Evolutionary conservation across 306 rosid species (phyloP), one percentile per base, ranked within the genome.

Genomic region (Vicia sativa): DNA sequence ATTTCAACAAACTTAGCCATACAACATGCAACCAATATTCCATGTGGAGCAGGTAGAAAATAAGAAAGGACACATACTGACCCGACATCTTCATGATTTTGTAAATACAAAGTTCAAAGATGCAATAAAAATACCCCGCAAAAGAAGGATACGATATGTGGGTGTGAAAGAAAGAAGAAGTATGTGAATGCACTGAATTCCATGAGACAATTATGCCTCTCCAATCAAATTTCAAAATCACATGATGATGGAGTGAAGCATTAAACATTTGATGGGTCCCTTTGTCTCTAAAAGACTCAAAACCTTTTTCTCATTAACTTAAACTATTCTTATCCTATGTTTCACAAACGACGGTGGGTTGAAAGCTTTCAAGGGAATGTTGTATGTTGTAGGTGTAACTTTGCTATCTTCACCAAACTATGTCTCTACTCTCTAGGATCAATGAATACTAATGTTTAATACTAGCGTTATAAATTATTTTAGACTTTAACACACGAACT

Each of bases 221-320:
- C 70, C 62, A 65, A 85, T 80, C 81, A 79, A 80, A 79, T 85
- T 82, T 83, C 77, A 80, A 85, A 81, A 82, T 83, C 62, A 70
- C 71, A 88, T 88, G 82, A 88, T 88, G 86, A 53, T 79, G 59
- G 88, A 80, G 85, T 79, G 85, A 80, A 79, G 82, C 88, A 86
- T 70, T 80, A 75, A 72, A 86, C 83, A 82, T 88, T 88, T 86
- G 78, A 71, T 79, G 84, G 92, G 91, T 65, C 83, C 84, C 73
- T 35, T 62, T 41, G 65, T 84, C 78, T 81, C 80, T 34, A 34
- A 34, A 34, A 34, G 9, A 34, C 38, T 71, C 75, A 8, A 8
- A 71, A 14, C 13, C 73, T 6, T 11, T 65, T 19, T 65, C 15
- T 39, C 6, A 62, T 55, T 14, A 28, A 60, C 23, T 26, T 25